Evolutionary conservation across 305 asterid genomes (phyloP).

Genomic region (Fraxinus nigra): DNA sequence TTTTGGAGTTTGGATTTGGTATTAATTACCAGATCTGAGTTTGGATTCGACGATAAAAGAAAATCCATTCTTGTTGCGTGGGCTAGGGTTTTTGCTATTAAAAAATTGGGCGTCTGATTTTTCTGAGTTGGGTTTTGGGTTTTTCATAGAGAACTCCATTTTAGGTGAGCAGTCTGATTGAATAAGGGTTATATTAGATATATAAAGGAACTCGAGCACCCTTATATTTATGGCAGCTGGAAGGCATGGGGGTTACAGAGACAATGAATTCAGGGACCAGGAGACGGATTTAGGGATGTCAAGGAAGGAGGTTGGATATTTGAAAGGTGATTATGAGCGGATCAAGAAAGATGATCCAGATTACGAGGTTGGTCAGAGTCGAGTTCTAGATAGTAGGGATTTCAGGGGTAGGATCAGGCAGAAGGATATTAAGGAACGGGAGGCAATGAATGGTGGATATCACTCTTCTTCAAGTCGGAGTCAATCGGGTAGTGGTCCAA

Average conservation of each 20-base stretch:
- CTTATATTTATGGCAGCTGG: conserved; percentile 64
- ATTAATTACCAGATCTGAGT: conserved; percentile 30
- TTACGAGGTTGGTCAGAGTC: conserved; percentile 27
- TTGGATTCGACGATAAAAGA: conserved; percentile 6
- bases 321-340: conserved; percentile 49
- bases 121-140: conserved; percentile 36
- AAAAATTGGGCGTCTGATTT: conserved; percentile 18
- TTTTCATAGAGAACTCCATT: conserved; percentile 19
- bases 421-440: conserved; percentile 61
- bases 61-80: background rate
- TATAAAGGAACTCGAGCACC: background rate
- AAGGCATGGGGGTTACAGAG: conserved; percentile 68
- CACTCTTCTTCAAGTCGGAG: conserved; percentile 48
- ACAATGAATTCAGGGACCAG: conserved; percentile 56
- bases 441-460: conserved; percentile 40
- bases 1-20: conserved; percentile 20
- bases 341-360: conserved; percentile 39
- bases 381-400: conserved; percentile 32
- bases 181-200: conserved; percentile 27
- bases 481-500: conserved; percentile 43
- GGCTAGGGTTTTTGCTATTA: conserved; percentile 2
- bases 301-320: conserved; percentile 41
- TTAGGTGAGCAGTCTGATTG: conserved; percentile 16
- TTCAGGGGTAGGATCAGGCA: conserved; percentile 47
- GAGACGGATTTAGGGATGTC: conserved; percentile 57